phyloP scores from a whole-genome alignment of 2,329 filamentous ascomycete species.

The Lizonia empirigonia region DNA sequence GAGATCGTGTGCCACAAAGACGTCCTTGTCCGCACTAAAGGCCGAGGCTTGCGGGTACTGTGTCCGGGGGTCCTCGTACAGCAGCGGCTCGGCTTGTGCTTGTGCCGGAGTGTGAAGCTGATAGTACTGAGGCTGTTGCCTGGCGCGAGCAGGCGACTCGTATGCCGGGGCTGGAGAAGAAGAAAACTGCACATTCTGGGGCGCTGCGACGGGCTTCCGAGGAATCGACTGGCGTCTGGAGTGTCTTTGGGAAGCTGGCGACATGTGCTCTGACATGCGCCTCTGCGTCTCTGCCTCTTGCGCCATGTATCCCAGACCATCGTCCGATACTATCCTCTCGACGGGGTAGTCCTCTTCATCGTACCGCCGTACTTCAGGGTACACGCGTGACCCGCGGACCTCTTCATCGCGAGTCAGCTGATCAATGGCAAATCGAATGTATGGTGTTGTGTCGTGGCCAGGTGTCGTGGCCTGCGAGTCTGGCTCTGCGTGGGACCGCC shows the following conservation, averaged over 20 bases:
- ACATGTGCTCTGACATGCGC: slow-evolving; percentile 35
- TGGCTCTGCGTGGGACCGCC: slow-evolving; percentile 37
- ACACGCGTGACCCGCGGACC: slow-evolving; percentile 60
- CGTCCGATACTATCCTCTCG: slow-evolving; percentile 55
- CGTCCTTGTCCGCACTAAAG: slow-evolving; percentile 39
- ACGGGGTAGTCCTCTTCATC: slow-evolving; percentile 55
- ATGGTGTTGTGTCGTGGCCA: slow-evolving; percentile 81
- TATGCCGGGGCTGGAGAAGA: slow-evolving; percentile 14
- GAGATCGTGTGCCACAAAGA: slow-evolving; percentile 56
- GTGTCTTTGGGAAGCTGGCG: slow-evolving; percentile 26
- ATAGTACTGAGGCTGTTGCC: slow-evolving; percentile 7
- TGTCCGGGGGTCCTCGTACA: slow-evolving; percentile 5
- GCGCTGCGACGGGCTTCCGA: slow-evolving; percentile 14
- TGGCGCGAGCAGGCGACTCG: slow-evolving; percentile 11
- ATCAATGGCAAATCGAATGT: slow-evolving; percentile 87
- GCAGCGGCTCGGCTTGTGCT: slow-evolving; percentile 8
- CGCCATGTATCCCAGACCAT: slow-evolving; percentile 46
- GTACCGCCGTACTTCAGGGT: slow-evolving; percentile 41
- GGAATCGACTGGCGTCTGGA: slow-evolving; percentile 15
- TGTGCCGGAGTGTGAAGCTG: slow-evolving; percentile 12
- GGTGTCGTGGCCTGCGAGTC: slow-evolving; percentile 56
- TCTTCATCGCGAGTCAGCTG: slow-evolving; percentile 79
- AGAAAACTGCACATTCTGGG: slow-evolving; percentile 12
- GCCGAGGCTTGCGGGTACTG: slow-evolving; percentile 17
- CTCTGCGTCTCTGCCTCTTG: slow-evolving; percentile 40